phyloP scores from a whole-genome alignment of 2,329 filamentous ascomycete species.

The Claviceps sp. region DNA sequence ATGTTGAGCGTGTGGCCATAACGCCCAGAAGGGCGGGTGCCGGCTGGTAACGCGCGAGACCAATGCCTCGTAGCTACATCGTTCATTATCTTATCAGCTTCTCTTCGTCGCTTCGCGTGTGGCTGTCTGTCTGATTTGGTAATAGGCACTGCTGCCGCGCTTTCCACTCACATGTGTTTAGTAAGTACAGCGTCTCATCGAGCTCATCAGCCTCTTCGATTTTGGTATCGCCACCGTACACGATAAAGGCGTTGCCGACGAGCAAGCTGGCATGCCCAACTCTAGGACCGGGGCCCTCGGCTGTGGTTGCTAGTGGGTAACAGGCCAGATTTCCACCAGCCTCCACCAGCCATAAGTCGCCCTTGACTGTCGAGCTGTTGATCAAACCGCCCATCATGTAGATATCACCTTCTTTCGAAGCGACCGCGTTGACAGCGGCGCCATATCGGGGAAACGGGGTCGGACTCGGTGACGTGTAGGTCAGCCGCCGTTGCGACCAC shows the following conservation, averaged over 20 bases:
- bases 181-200: conserved; percentile 88
- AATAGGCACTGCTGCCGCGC: background rate
- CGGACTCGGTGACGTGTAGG: conserved; percentile 67
- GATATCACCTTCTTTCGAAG: conserved; percentile 92
- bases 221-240: conserved; percentile 97
- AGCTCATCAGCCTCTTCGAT: conserved; percentile 83
- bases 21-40: conserved; percentile 72
- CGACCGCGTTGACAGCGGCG: conserved; percentile 81
- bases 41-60: conserved; percentile 84
- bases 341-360: conserved; percentile 96
- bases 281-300: conserved; percentile 86
- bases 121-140: background rate
- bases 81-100: conserved; percentile 8
- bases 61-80: conserved; percentile 81
- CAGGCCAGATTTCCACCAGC: conserved; percentile 78
- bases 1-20: conserved; percentile 97
- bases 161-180: conserved; percentile 78
- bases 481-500: conserved; percentile 84
- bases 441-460: conserved; percentile 95
- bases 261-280: conserved; percentile 89
- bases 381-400: conserved; percentile 97
- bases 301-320: conserved; percentile 80
- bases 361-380: conserved; percentile 89
- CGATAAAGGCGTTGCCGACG: conserved; percentile 96
- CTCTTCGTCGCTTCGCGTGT: background rate